Evolutionary conservation across 1,284 basidiomycete species (phyloP).

Genomic region (Sutorius eximius): DNA sequence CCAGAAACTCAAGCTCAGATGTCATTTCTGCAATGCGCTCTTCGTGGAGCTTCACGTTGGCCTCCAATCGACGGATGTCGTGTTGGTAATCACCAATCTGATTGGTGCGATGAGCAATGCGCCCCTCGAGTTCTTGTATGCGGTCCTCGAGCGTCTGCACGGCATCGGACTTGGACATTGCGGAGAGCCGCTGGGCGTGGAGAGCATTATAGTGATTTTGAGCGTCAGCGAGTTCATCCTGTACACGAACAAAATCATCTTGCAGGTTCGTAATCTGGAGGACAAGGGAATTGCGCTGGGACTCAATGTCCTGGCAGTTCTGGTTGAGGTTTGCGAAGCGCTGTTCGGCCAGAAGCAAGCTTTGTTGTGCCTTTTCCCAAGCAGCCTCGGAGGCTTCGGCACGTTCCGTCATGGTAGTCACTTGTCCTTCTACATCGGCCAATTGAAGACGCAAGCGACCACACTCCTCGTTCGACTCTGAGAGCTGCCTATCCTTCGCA

Average conservation of each 20-base stretch:
- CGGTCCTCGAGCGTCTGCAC: constrained; percentile 57
- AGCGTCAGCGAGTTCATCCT: constrained; percentile 52
- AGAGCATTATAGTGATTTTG: constrained; percentile 59
- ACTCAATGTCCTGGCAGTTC: constrained; percentile 53
- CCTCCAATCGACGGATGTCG: constrained; percentile 70
- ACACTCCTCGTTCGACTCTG: constrained; percentile 20
- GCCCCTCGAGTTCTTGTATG: constrained; percentile 61
- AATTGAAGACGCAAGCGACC: constrained; percentile 16
- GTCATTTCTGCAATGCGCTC: constrained; percentile 69
- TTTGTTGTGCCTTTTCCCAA: constrained; percentile 39
- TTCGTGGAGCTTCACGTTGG: constrained; percentile 68
- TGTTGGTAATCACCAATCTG: constrained; percentile 74
- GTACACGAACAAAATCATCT: constrained; percentile 51
- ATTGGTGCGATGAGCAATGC: constrained; percentile 61
- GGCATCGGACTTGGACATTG: constrained; percentile 56
- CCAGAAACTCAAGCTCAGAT: constrained; percentile 60
- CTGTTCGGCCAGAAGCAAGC: constrained; percentile 21
- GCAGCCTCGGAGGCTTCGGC: constrained; percentile 34
- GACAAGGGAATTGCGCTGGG: constrained; percentile 60
- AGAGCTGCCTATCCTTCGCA: constrained; percentile 16
- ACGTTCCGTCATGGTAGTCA: constrained; percentile 33
- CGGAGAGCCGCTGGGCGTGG: constrained; percentile 61
- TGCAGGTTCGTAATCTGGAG: constrained; percentile 64
- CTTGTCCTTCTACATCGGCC: constrained; percentile 31
- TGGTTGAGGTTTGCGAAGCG: constrained; percentile 43